A percentile compares a stretch with the other conserved stretches of the same genome.
Evolutionary conservation across 192 early-diverging fungal species (phyloP).

Genomic region (Mortierella hygrophila): DNA sequence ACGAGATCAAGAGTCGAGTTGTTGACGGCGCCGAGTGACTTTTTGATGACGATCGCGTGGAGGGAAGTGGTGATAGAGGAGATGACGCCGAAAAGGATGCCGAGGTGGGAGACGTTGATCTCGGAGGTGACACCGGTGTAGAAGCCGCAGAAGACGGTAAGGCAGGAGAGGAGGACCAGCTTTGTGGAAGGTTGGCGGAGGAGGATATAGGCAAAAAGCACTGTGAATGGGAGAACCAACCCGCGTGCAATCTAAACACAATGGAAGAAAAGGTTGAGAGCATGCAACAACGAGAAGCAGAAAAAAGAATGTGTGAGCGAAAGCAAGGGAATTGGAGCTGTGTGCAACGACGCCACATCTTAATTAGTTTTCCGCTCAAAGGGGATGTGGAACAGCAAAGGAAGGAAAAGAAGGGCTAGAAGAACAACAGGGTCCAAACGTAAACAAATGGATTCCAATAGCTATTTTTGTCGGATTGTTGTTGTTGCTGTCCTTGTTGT

Average conservation of each 20-base stretch:
- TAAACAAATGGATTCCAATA: background rate
- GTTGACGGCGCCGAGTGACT: slow-evolving; percentile 58
- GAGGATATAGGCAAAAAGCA: slow-evolving; percentile 58
- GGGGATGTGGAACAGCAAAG: background rate
- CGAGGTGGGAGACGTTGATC: slow-evolving; percentile 45
- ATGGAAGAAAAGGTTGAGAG: background rate
- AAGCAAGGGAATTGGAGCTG: background rate
- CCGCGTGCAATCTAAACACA: slow-evolving; percentile 64
- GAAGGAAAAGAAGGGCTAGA: background rate
- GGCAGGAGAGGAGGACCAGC: slow-evolving; percentile 58
- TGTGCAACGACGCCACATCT: background rate
- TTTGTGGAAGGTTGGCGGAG: slow-evolving; percentile 53
- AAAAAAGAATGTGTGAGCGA: background rate
- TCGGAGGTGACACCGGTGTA: slow-evolving; percentile 63
- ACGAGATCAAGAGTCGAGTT: slow-evolving; percentile 68
- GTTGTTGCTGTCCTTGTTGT: background rate
- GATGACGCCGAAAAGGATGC: slow-evolving; percentile 63
- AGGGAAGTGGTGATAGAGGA: slow-evolving; percentile 67
- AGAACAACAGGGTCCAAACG: background rate
- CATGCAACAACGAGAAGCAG: background rate
- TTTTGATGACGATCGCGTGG: slow-evolving; percentile 75
- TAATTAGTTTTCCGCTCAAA: background rate
- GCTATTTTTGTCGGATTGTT: background rate
- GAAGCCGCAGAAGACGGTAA: slow-evolving; percentile 67
- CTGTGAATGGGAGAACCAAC: slow-evolving; percentile 70